A percentile compares a stretch with the other conserved stretches of the same genome.
Conservation (phyloP, 2,329 filamentous ascomycete genomes). For the Aspergillus brunneoviolaceus region DNA sequence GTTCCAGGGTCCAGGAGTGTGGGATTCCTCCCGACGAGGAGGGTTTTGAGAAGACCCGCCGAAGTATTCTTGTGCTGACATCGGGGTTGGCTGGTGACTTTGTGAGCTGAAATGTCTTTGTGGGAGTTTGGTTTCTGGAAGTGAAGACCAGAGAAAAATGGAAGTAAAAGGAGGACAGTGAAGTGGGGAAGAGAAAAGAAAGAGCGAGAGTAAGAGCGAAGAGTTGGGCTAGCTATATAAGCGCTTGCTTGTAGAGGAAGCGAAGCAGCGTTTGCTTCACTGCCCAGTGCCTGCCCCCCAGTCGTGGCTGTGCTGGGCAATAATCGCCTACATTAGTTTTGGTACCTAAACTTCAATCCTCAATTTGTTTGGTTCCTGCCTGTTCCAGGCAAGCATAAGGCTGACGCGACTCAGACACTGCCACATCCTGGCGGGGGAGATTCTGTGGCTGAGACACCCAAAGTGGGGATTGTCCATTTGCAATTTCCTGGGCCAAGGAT, state of each 20-base stretch:
- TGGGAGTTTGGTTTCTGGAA: no score
- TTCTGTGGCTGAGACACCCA: background rate
- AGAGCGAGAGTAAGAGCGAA: background rate
- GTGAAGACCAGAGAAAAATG: no score
- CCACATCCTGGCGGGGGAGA: background rate
- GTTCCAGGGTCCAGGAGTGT: conserved; percentile 1
- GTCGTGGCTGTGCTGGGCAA: background rate
- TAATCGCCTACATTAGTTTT: background rate
- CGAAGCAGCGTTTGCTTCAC: background rate
- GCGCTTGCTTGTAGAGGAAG: no score
- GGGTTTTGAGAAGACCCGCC: background rate
- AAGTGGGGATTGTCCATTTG: background rate
- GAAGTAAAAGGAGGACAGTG: no score
- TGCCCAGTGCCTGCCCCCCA: background rate
- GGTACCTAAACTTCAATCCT: background rate
- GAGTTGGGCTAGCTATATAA: no score
- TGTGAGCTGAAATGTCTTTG: no score
- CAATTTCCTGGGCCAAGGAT: no score
- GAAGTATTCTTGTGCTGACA: conserved; percentile 9
- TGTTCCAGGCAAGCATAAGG: background rate
- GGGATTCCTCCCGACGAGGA: background rate
- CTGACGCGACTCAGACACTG: background rate
- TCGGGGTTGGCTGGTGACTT: background rate
- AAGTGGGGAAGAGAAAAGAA: background rate
- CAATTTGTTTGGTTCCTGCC: background rate